Base-by-base conservation (phyloP, 768 basidiomycete species). In the Rhodosporidiobolus sp. region DNA sequence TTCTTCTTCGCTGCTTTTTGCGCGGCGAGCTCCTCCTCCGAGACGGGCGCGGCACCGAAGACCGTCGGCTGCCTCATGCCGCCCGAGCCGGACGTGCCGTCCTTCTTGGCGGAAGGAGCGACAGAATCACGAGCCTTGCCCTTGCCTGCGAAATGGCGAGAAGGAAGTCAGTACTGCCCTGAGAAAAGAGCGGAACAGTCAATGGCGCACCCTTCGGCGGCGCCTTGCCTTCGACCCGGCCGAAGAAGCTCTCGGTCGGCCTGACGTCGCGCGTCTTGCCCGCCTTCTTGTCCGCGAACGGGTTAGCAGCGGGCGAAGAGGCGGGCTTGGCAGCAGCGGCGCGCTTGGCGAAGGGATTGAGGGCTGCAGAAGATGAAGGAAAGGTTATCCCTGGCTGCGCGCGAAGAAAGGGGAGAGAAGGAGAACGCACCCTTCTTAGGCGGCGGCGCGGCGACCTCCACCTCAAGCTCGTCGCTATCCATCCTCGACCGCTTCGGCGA, bases 311-410 rank as follows among this genome's bases (percentile, higher is more conserved):
- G 5, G 71, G 56, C 6, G 72, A 46, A 0, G 76, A 30, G 17
- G 72, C 24, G 2, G 70, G 28, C n/a, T 70, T 74, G 35, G 70
- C 62, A 3, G 48, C 34, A 0, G 68, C 35, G 3, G 69, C 45
- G 1, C 65, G 57, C 59, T 78, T 79, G 6, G 78, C 78, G 63
- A 79, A 79, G 0, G 78, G 78, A 68, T 79, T 79, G 58, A 67
- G 46, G 1, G 75, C 77, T 79, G 66, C 26, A 12, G 22, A 8
- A 11, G 34, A 7, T 16, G 32, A 34, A 48, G 28, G 46, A 55
- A 48, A 22, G n/a, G 11, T 24, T 22, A 28, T 5, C 19, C 12
- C 24, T 20, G 53, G 46, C 22, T 58, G 48, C 43, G 6, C 19
- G 9, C 2, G 43, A 35, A 20, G 28, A 3, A 22, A 46, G 14